phyloP scores from a whole-genome alignment of 352 stramenopile genomes.

The Phytophthora parvispora region DNA sequence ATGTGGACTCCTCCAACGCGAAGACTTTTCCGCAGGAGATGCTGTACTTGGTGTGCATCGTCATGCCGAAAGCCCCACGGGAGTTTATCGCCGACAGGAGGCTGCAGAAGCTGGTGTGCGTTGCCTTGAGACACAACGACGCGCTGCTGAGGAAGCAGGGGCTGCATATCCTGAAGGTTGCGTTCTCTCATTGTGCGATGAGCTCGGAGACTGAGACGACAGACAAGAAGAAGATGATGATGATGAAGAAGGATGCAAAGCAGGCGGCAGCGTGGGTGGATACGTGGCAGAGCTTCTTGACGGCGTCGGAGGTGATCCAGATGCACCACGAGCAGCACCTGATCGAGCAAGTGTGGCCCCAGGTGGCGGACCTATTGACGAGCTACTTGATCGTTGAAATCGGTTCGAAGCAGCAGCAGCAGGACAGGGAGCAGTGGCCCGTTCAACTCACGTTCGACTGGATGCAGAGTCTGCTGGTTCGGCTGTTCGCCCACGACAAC shows the following conservation, averaged over 20 bases:
- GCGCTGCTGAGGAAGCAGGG: conserved; percentile 75
- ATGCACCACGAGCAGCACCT: conserved; percentile 88
- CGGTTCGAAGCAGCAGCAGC: not conserved
- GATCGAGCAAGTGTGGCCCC: conserved; percentile 87
- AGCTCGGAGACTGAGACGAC: conserved; percentile 6
- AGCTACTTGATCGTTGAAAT: conserved; percentile 40
- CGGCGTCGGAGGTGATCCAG: conserved; percentile 84
- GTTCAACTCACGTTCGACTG: conserved; percentile 81
- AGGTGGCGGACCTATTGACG: conserved; percentile 65
- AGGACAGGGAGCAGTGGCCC: conserved; percentile 42
- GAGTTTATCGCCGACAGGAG: conserved; percentile 42
- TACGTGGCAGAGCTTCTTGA: conserved; percentile 79
- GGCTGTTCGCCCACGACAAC: conserved; percentile 84
- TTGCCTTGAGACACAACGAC: conserved; percentile 62
- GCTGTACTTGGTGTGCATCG: conserved; percentile 69
- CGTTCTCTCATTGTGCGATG: conserved; percentile 64
- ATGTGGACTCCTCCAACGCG: conserved; percentile 8
- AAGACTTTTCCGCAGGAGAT: conserved; percentile 53
- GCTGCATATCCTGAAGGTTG: conserved; percentile 72
- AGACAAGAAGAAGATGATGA: conserved; percentile 8
- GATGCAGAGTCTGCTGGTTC: conserved; percentile 77
- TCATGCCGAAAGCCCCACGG: conserved; percentile 57
- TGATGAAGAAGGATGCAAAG: conserved; percentile 6
- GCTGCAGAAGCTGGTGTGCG: conserved; percentile 63
- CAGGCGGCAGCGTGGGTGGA: conserved; percentile 11